Base-by-base conservation (phyloP, 345 rosid species). In the Salix purpurea region DNA sequence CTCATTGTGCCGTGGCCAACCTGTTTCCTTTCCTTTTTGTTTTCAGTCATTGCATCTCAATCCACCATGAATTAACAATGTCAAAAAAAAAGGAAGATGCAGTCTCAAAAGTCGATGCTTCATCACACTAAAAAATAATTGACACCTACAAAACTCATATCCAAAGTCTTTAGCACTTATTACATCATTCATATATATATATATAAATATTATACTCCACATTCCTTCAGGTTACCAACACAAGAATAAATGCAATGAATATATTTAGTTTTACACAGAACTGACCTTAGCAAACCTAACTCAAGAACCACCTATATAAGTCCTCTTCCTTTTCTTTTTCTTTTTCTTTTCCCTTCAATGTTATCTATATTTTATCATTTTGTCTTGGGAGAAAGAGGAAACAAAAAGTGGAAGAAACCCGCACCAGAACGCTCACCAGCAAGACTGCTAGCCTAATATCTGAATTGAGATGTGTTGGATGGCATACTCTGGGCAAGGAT, bases 171-270 rank as follows among this genome's bases (percentile, higher is more conserved):
- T 66, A 66, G 16, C 61, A 74, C 76, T 75, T 81, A 61, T 71
- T 58, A 65, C 78, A 69, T 19, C 50, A 14, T 40, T 40, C 44
- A 40, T 30, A 3, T 56, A 65, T 50, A 60, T 74, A 71, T 62
- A 37, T 40, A 37, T 65, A 30, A 2, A 30, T 30, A 71, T 69
- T 69, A 83, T 75, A 79, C 71, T 79, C 75, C 84, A 77, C 83
- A 77, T 83, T 67, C 71, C 83, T 79, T 70, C 77, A 75, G 74
- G 75, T 79, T 78, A 78, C 82, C 77, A 86, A 71, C 86, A 86
- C 87, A 86, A 71, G 89, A 90, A 88, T 85, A 85, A 88, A 86
- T 83, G 89, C 87, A 90, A 90, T 86, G 90, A 88, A 85, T 85
- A 76, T 75, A 85, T 76, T 52, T 71, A 71, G 86, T 78, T 87